Evolutionary conservation across 805 yeast genomes (phyloP).

Genomic region (Saccharomycopsis fermentans): DNA sequence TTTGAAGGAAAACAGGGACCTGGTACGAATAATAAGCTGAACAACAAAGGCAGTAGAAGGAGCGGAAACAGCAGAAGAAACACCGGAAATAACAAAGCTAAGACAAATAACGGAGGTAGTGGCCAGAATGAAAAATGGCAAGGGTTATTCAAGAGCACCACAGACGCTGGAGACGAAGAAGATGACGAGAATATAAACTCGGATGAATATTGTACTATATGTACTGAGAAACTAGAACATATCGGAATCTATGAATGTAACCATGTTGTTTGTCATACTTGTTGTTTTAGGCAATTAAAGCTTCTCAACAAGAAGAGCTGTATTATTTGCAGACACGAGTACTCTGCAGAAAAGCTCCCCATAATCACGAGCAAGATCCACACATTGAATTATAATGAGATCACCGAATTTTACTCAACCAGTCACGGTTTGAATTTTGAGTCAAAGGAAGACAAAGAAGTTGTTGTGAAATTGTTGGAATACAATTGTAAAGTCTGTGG

Average conservation of each 20-base stretch:
- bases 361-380: slow-evolving; percentile 33
- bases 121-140: slow-evolving; percentile 18
- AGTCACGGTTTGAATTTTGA: slow-evolving; percentile 34
- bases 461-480: slow-evolving; percentile 42
- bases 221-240: slow-evolving; percentile 61
- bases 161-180: neutral
- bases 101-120: neutral
- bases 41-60: neutral
- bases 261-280: slow-evolving; percentile 73
- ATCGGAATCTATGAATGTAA: slow-evolving; percentile 74
- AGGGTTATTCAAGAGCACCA: slow-evolving; percentile 12
- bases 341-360: slow-evolving; percentile 18
- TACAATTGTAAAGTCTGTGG: slow-evolving; percentile 42
- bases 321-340: slow-evolving; percentile 58
- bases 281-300: slow-evolving; percentile 77
- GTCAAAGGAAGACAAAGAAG: slow-evolving; percentile 35
- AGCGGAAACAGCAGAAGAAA: neutral
- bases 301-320: slow-evolving; percentile 66
- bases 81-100: neutral
- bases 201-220: slow-evolving; percentile 57
- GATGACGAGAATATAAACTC: slow-evolving; percentile 23
- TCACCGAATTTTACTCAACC: slow-evolving; percentile 18
- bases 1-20: neutral
- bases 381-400: neutral
- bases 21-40: neutral